Base-by-base conservation (phyloP, 2,329 filamentous ascomycete species). In the Dactylellina sp. region DNA sequence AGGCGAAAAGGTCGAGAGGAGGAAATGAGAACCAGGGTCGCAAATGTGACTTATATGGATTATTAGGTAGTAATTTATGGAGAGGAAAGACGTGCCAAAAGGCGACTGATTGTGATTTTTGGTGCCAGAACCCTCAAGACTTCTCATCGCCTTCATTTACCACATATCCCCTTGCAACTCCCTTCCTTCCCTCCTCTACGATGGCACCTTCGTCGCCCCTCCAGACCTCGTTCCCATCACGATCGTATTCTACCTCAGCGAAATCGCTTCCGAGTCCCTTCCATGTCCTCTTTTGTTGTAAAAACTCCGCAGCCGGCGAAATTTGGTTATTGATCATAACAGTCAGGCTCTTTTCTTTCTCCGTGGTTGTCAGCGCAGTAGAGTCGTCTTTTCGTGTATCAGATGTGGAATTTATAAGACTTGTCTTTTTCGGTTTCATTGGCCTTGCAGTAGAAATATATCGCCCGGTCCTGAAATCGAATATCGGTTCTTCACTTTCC, bases 281-380 rank as follows among this genome's bases (percentile, higher is more conserved):
- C 95, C 95, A 99, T 2, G 92, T 96, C 65, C 95, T 84, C 78
- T 93, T 87, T 2, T 89, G 91, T 32, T 89, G 87, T 75, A 99
- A 82, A 77, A 87, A 98, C 80, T 97, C 92, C 0, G 95, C 95
- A 0, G 92, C 95, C 0, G 95, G 95, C 49, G 94, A 98, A n/a
- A 90, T 85, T 0, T 94, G 87, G 5, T 93, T 92, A 57, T 93
- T 94, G 77, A 98, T 88, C 49, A 89, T 89, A 0, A 92, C 90
- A 16, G 98, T 77, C 76, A 96, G 90, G 1, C 89, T 88, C 61
- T 88, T 89, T 3, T 80, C 81, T 71, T 62, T 81, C 77, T 76
- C 83, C 80, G 77, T 88, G 84, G 80, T 87, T 88, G 11, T 84
- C 24, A 98, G 82, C 0, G 88, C 86, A 1, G 83, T 84, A 0